phyloP scores from a whole-genome alignment of 768 basidiomycete genomes.

The Boletus reticulatus region DNA sequence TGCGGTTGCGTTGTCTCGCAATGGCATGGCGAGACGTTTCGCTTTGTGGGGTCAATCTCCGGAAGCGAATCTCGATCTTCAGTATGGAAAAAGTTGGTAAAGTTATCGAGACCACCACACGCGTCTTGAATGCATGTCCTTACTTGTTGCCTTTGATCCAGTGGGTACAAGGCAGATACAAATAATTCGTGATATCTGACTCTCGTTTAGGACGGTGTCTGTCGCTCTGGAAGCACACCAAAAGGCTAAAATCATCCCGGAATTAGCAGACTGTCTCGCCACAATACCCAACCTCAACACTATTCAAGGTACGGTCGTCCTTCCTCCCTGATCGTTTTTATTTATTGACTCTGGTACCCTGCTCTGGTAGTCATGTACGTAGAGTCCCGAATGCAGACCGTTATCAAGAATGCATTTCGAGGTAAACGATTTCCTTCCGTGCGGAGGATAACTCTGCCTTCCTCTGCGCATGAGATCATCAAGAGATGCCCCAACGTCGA shows the following conservation, averaged over 20 bases:
- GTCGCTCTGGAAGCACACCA: background rate
- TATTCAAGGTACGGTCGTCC: conserved; percentile 1
- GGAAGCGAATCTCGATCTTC: background rate
- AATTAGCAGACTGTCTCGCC: conserved; percentile 4
- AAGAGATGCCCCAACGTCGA: conserved; percentile 11
- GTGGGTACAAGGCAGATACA: background rate
- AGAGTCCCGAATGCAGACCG: background rate
- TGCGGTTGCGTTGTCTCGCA: conserved; percentile 10
- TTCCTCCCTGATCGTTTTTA: background rate
- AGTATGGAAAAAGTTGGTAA: background rate
- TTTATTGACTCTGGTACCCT: background rate
- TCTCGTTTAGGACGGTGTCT: background rate
- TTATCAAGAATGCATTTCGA: conserved; percentile 6
- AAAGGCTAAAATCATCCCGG: background rate
- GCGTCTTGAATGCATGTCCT: conserved; percentile 1
- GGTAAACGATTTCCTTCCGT: conserved; percentile 6
- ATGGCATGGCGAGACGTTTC: conserved; percentile 12
- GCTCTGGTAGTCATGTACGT: conserved; percentile 1
- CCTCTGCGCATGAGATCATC: conserved; percentile 6
- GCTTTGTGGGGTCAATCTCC: background rate
- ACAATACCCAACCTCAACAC: conserved; percentile 4
- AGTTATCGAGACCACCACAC: background rate
- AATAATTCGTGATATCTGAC: background rate
- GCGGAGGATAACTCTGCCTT: conserved; percentile 4
- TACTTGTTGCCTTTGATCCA: conserved; percentile 1